phyloP scores from a whole-genome alignment of 2,329 filamentous ascomycete genomes.

The Xylaria sp. region DNA sequence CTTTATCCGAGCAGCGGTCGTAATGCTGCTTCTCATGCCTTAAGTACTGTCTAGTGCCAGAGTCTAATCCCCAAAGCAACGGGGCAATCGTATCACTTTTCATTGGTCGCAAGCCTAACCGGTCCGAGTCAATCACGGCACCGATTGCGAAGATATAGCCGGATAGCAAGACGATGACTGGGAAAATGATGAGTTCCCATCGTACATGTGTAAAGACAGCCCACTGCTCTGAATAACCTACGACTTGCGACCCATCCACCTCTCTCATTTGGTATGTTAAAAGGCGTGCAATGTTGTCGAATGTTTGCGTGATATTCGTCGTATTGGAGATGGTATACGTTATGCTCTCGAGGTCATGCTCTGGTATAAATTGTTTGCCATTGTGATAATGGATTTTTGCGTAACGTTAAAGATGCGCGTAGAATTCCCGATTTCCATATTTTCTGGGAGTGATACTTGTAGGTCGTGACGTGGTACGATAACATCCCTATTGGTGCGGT shows the following conservation, averaged over 20 bases:
- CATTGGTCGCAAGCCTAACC: slow-evolving; percentile 2
- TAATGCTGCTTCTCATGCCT: slow-evolving; percentile 1
- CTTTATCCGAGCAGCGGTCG: not conserved
- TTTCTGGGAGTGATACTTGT: not conserved
- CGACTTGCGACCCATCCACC: not conserved
- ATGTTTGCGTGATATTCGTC: not conserved
- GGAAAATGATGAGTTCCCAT: slow-evolving; percentile 13
- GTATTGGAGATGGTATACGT: not conserved
- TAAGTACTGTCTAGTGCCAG: not conserved
- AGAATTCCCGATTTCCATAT: no score
- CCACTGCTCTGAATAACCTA: slow-evolving; percentile 11
- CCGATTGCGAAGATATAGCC: slow-evolving; percentile 6
- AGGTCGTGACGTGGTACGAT: slow-evolving; percentile 1
- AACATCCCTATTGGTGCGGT: not conserved
- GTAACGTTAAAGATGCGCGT: slow-evolving; percentile 12
- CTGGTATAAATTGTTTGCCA: not conserved
- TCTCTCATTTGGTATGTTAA: slow-evolving; percentile 3
- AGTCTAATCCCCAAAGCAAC: slow-evolving; percentile 13
- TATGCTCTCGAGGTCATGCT: not conserved
- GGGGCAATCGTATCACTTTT: slow-evolving; percentile 9
- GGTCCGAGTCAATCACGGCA: not conserved
- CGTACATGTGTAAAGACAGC: slow-evolving; percentile 5
- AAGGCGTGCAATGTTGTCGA: not conserved
- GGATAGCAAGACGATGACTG: not conserved
- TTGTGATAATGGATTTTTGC: slow-evolving; percentile 12